Percentiles rank a stretch among this genome's conserved stretches.
Conservation (phyloP, 208 protist species). For the Endotrypanum monterogeii region DNA sequence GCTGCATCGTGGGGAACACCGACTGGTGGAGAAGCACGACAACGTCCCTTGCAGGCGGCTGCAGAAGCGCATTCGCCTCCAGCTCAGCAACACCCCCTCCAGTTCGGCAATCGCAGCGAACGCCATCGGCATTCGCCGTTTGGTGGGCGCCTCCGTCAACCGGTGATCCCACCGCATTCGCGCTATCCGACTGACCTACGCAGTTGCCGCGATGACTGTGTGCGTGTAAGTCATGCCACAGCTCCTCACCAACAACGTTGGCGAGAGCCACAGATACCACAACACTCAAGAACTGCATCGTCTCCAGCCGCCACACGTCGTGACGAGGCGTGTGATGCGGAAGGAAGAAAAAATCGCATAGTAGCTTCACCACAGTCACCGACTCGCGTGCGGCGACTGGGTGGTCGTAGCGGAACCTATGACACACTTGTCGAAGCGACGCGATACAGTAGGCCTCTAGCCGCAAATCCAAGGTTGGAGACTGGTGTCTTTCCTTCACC, state of each 20-base stretch:
- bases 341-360: conserved; percentile 61
- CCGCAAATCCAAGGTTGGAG: conserved; percentile 43
- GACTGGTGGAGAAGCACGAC: conserved; percentile 65
- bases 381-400: conserved; percentile 29
- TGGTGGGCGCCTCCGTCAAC: neutral
- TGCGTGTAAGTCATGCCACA: conserved; percentile 33
- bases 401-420: conserved; percentile 45
- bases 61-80: neutral
- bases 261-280: conserved; percentile 47
- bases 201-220: neutral
- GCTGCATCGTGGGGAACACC: conserved; percentile 45
- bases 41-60: neutral
- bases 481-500: conserved; percentile 41
- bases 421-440: conserved; percentile 44
- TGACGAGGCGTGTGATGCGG: conserved; percentile 41
- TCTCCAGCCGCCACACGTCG: conserved; percentile 76
- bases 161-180: neutral
- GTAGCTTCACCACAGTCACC: conserved; percentile 46
- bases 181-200: conserved; percentile 1
- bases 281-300: conserved; percentile 47
- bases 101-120: neutral
- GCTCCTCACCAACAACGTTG: conserved; percentile 39
- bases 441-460: conserved; percentile 60
- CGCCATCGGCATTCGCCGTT: neutral
- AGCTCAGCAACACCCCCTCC: neutral